Conservation (phyloP, 176 grass and related monocot species). For the Lolium perenne region DNA sequence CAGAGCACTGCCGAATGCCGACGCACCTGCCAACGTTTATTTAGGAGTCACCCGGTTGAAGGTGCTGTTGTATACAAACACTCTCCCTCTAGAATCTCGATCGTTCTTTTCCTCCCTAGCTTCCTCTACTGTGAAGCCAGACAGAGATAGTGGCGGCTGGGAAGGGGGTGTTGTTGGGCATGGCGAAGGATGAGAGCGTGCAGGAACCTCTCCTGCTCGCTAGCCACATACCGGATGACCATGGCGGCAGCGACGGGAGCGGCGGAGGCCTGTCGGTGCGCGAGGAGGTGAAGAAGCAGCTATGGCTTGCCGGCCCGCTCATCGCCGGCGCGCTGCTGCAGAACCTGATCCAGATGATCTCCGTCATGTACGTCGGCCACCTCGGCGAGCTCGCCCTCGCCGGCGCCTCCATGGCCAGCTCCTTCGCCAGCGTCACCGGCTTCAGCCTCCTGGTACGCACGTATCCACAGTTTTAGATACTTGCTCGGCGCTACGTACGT, state of each 20-base stretch:
- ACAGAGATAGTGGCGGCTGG: neutral
- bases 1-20: too few species aligned
- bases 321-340: constrained; percentile 26
- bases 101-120: neutral
- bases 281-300: constrained; percentile 29
- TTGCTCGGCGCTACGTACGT: neutral
- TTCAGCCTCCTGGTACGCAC: constrained; percentile 26
- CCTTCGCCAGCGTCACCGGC: constrained; percentile 34
- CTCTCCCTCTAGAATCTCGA: neutral
- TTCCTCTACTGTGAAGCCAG: neutral
- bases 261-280: neutral
- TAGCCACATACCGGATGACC: neutral
- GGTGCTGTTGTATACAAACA: neutral
- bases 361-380: constrained; percentile 34
- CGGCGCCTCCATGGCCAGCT: constrained; percentile 33
- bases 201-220: neutral
- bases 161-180: neutral
- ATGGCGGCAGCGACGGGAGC: neutral
- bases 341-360: constrained; percentile 37
- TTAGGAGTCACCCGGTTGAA: too few species aligned
- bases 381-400: constrained; percentile 37
- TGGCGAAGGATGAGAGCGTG: neutral
- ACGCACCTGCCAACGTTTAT: too few species aligned
- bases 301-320: constrained; percentile 27
- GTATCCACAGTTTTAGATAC: too few species aligned